A percentile compares a stretch with the other conserved stretches of the same genome.
Conservation (phyloP, 2,329 filamentous ascomycete species). For the Aspergillus tamarii region DNA sequence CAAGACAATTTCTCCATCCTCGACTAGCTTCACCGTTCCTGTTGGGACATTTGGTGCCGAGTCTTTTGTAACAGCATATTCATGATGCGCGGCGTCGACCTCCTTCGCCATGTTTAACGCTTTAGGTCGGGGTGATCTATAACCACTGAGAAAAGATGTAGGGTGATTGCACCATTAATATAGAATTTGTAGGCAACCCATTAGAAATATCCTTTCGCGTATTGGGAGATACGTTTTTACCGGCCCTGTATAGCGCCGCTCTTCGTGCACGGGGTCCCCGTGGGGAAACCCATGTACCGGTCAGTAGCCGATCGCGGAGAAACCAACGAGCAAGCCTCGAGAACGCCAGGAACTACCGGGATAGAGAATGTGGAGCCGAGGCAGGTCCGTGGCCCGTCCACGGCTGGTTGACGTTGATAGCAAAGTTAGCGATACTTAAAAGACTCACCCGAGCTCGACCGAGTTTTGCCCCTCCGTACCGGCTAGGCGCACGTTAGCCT, state of each 20-base stretch:
- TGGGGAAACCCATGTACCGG: neutral
- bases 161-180: neutral
- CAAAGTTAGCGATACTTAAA: neutral
- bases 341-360: no score
- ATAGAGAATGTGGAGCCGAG: neutral
- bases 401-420: no score
- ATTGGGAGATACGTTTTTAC: neutral
- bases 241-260: neutral
- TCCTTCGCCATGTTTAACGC: neutral
- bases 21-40: neutral
- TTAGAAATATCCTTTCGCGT: neutral
- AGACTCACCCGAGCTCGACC: neutral
- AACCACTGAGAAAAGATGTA: neutral
- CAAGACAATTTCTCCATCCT: neutral
- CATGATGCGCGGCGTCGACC: neutral
- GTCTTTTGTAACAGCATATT: neutral
- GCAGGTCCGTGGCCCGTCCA: neutral
- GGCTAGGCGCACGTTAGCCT: neutral
- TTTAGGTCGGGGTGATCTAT: neutral
- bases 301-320: neutral
- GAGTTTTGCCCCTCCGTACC: neutral
- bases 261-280: neutral
- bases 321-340: neutral
- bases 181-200: neutral
- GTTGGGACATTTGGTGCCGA: neutral